phyloP scores from a whole-genome alignment of 129 eudicot species.

The Chrysanthemum seticuspe region DNA sequence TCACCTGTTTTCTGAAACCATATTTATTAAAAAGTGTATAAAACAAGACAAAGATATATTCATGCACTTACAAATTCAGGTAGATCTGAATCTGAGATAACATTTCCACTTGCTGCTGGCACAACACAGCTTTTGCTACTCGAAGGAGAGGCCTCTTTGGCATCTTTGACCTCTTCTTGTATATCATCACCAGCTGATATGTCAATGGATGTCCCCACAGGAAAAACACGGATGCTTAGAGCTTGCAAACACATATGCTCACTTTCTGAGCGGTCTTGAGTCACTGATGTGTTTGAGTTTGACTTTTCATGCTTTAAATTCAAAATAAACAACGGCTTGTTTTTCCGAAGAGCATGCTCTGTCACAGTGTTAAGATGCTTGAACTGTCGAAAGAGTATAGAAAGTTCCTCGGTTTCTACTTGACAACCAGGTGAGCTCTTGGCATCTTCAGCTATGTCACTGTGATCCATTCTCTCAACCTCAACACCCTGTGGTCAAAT shows the following conservation, averaged over 20 bases:
- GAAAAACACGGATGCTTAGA: constrained; percentile 54
- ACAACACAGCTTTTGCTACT: constrained; percentile 11
- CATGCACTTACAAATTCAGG: constrained; percentile 61
- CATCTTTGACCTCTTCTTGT: constrained; percentile 53
- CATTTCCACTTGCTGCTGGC: constrained; percentile 27
- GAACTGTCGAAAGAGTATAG: constrained; percentile 45
- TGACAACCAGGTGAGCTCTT: constrained; percentile 33
- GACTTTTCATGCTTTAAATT: constrained; percentile 68
- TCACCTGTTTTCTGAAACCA: background rate
- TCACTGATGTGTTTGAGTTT: constrained; percentile 15
- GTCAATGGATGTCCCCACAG: constrained; percentile 49
- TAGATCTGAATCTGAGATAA: constrained; percentile 58
- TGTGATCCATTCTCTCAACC: constrained; percentile 51
- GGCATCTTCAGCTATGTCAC: constrained; percentile 34
- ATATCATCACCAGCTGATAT: constrained; percentile 36
- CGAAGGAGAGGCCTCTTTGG: constrained; percentile 34
- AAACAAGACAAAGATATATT: background rate
- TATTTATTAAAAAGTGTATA: background rate
- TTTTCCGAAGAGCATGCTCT: constrained; percentile 83
- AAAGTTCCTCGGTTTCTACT: constrained; percentile 48
- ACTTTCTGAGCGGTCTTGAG: constrained; percentile 46
- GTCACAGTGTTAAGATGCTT: constrained; percentile 67
- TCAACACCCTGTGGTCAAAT: constrained; percentile 62
- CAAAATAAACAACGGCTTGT: constrained; percentile 61
- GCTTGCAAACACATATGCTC: constrained; percentile 74